These are phyloP conservation scores for Penicillium simplicissimum DNA, from an alignment of 495 filamentous ascomycete genomes.

Conservation along the genomic window DNA sequence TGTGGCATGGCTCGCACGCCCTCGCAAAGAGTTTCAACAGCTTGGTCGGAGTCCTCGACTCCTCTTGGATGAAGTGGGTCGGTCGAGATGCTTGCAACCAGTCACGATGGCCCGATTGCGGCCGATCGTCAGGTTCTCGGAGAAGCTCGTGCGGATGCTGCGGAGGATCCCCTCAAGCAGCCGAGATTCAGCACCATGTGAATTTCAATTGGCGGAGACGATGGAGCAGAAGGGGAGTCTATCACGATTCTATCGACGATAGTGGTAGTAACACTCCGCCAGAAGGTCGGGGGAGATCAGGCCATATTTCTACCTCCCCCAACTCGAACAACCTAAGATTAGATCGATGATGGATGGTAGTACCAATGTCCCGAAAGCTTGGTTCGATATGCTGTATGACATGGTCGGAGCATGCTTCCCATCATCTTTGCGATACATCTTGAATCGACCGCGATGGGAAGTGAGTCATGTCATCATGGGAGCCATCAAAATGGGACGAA, in stretches of 20 bases:
- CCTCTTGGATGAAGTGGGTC: not conserved
- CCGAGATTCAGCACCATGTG: constrained; percentile 31
- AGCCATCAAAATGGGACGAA: no score
- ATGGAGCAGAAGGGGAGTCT: not conserved
- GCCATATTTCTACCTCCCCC: not conserved
- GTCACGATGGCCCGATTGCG: not conserved
- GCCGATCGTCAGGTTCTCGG: constrained; percentile 4
- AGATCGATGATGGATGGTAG: not conserved
- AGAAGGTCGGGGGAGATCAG: not conserved
- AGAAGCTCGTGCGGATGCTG: constrained; percentile 6
- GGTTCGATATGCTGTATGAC: not conserved
- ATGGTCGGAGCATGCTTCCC: not conserved
- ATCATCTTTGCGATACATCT: no score
- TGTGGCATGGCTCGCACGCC: not conserved
- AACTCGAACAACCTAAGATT: no score
- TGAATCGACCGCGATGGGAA: no score
- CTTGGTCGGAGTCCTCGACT: not conserved
- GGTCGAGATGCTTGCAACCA: not conserved
- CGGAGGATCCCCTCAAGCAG: not conserved
- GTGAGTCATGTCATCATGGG: no score
- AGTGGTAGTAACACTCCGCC: no score
- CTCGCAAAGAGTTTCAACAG: not conserved
- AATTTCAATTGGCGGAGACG: not conserved
- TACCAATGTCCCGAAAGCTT: not conserved
- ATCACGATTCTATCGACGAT: no score